Evolutionary conservation across 345 rosid species (phyloP), one percentile per base, ranked within the genome.

Genomic region (Syzygium aqueum): DNA sequence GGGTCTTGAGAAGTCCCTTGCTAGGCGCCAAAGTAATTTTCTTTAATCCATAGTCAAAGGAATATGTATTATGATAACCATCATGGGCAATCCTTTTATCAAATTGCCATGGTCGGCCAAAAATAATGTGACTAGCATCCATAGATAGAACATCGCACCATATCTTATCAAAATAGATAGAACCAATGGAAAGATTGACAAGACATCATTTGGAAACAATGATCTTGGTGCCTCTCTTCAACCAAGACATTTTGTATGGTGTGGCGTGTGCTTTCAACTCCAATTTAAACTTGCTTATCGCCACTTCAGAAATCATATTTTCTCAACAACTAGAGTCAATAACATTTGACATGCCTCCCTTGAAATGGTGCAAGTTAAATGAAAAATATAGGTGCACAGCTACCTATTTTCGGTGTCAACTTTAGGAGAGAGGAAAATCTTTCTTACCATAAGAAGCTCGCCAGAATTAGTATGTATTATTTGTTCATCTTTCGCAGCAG

Each of bases 321-420:
- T 84, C 53, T 61, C 59, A 50, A 11, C 63, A 57, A 46, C 15
- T 40, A 17, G 0, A 30, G 53, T 87, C 63, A 57, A 84, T 53
- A 21, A 87, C 65, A 84, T 10, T 17, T 13, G 11, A 46, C 10
- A 61, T 4, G 33, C 25, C 89, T 87, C 84, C 17, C 7, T 0
- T 0, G 10, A 80, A 80, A 21, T 80, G 9, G 84, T 80, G 84
- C 3, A 80, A 1, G 25, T 0, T 37, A 3, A 80, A 5, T 80
- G 28, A 13, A 80, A 40, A 49, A 19, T 40, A 80, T 80, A 43
- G 2, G 16, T n/a, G 37, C 0, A 4, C 37, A 63, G 0, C 10
- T 17, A 28, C 37, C 28, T 28, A 63, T 63, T 9, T 6, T 9
- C 1, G 0, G 0, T 13, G 9, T 63, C 14, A 14, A n/a, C 5